Conservation (phyloP, 805 yeast genomes). For the Nakazawaea holstii region DNA sequence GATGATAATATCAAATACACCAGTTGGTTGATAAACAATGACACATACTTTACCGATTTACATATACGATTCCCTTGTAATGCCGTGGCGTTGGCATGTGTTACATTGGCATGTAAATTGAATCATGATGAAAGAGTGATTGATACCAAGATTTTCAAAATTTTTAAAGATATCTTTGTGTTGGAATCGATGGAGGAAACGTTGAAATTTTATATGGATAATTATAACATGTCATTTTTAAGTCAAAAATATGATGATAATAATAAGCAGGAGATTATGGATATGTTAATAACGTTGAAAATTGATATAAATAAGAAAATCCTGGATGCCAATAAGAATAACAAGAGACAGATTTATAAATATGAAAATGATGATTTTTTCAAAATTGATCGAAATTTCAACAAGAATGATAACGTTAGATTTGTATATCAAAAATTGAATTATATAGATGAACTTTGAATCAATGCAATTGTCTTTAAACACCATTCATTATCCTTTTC, state of each 20-base stretch:
- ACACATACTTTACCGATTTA: constrained; percentile 64
- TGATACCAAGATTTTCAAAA: constrained; percentile 5
- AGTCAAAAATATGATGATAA: constrained; percentile 1
- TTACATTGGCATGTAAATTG: constrained; percentile 44
- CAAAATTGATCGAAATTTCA: constrained; percentile 7
- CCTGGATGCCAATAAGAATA: neutral
- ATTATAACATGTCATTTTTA: constrained; percentile 20
- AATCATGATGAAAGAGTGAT: constrained; percentile 20
- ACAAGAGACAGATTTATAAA: constrained; percentile 2
- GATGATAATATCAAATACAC: constrained; percentile 43
- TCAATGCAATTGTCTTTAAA: constrained; percentile 50
- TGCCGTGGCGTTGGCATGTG: constrained; percentile 62
- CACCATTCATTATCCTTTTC: constrained; percentile 72
- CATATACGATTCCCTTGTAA: constrained; percentile 70
- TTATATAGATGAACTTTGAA: constrained; percentile 18
- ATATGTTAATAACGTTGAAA: constrained; percentile 24
- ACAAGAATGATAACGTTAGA: constrained; percentile 6
- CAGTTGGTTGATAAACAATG: constrained; percentile 77
- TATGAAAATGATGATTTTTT: constrained; percentile 7
- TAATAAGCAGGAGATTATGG: constrained; percentile 18
- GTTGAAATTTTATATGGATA: constrained; percentile 26
- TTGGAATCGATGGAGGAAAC: constrained; percentile 16
- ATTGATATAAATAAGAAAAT: constrained; percentile 18
- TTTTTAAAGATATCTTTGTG: constrained; percentile 6
- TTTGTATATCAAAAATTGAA: constrained; percentile 10